These are phyloP conservation scores for Parietaria judaica DNA, from an alignment of 306 rosid species.

Conservation along the genomic window DNA sequence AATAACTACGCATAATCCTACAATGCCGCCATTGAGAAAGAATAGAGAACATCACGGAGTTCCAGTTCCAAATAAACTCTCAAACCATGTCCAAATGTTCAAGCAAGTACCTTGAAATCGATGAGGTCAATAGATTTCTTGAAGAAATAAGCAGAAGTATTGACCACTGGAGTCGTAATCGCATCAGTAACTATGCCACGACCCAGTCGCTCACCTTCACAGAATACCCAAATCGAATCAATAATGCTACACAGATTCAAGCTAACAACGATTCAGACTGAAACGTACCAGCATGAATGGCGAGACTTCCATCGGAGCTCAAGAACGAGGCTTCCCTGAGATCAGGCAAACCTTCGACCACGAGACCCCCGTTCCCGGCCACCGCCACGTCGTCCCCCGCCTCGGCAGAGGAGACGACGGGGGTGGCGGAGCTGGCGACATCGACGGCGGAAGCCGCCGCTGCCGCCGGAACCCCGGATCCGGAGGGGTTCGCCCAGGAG, in stretches of 20 bases:
- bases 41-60: no score
- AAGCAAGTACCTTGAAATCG: slow-evolving; percentile 66
- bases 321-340: slow-evolving; percentile 56
- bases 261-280: neutral
- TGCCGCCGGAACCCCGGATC: slow-evolving; percentile 28
- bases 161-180: slow-evolving; percentile 87
- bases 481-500: slow-evolving; percentile 68
- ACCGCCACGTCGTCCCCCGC: slow-evolving; percentile 41
- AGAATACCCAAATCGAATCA: slow-evolving; percentile 11
- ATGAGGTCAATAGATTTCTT: slow-evolving; percentile 70
- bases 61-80: neutral
- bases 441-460: slow-evolving; percentile 46
- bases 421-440: slow-evolving; percentile 40
- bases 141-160: slow-evolving; percentile 75
- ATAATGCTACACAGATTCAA: neutral
- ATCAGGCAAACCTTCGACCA: slow-evolving; percentile 23
- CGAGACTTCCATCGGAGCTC: slow-evolving; percentile 57
- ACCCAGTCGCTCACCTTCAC: slow-evolving; percentile 78
- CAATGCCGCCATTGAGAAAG: no score
- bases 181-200: slow-evolving; percentile 82
- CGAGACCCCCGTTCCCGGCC: slow-evolving; percentile 38
- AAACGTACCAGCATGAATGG: slow-evolving; percentile 74
- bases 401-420: slow-evolving; percentile 27
- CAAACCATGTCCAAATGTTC: neutral
- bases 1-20: no score